Conservation (phyloP, 371 early-diverging fungal genomes). For the Saksenaea oblongispora region DNA sequence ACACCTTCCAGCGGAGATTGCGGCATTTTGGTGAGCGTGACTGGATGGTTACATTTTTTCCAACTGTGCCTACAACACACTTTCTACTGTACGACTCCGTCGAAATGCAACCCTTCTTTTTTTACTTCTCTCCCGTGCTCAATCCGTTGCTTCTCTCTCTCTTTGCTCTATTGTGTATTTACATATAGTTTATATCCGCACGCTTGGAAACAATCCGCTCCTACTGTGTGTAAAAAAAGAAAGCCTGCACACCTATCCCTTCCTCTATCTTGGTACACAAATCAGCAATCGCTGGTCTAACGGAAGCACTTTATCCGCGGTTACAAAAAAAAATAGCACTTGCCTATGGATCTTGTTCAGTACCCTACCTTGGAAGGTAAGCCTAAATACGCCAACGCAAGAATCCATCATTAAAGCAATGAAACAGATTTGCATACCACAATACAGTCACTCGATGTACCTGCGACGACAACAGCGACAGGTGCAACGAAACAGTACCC, state of each 20-base stretch:
- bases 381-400: not conserved
- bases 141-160: constrained; percentile 4
- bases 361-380: not conserved
- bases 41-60: constrained; percentile 6
- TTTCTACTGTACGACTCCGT: constrained; percentile 6
- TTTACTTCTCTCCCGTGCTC: constrained; percentile 7
- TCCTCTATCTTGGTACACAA: not conserved
- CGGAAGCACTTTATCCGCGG: not conserved
- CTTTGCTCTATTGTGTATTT: constrained; percentile 2
- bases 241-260: not conserved
- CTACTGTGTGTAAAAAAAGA: not conserved
- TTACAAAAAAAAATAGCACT: not conserved
- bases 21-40: constrained; percentile 7
- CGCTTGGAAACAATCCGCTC: not conserved
- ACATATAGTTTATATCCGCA: not conserved
- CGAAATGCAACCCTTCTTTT: constrained; percentile 6
- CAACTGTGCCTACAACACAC: constrained; percentile 6
- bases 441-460: not conserved
- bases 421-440: constrained; percentile 1
- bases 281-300: not conserved
- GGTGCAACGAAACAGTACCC: not conserved
- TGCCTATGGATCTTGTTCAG: not conserved
- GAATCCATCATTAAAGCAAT: not conserved
- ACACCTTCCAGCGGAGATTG: constrained; percentile 3
- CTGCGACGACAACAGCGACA: not conserved